A percentile compares a stretch with the other conserved stretches of the same genome.
These are phyloP conservation scores for Yarrowia alimentaria DNA, from an alignment of 805 yeast species.

Conservation along the genomic window DNA sequence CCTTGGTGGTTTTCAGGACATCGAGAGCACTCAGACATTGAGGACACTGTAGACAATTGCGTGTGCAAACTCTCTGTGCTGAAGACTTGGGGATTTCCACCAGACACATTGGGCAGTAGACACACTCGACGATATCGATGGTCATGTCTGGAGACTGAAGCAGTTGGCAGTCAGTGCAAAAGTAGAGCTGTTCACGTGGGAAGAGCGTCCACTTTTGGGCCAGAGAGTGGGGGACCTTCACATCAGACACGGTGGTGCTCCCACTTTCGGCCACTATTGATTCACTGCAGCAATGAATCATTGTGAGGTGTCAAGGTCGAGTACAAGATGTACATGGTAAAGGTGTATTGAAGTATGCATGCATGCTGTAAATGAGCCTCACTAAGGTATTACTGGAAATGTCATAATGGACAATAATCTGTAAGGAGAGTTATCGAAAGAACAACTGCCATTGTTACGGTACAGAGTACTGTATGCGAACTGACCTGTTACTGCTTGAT, in stretches of 20 bases:
- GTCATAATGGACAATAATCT: no score
- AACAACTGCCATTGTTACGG: no score
- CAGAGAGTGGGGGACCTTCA: constrained; percentile 10
- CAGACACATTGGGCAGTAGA: constrained; percentile 24
- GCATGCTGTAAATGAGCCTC: no score
- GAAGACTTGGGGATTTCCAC: constrained; percentile 24
- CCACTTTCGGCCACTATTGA: constrained; percentile 21
- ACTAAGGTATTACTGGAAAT: no score
- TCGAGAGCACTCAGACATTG: constrained; percentile 18
- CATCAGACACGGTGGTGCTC: constrained; percentile 12
- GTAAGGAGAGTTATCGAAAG: no score
- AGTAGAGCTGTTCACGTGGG: constrained; percentile 9
- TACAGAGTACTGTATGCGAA: no score
- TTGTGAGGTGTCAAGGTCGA: no score
- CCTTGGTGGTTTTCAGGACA: constrained; percentile 11
- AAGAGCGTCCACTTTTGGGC: constrained; percentile 20
- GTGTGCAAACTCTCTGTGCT: constrained; percentile 6
- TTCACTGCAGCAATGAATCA: constrained; percentile 22
- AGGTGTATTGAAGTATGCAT: background rate
- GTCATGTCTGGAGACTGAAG: constrained; percentile 24
- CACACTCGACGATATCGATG: constrained; percentile 7
- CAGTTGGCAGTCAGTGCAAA: constrained; percentile 15
- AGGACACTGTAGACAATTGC: constrained; percentile 25
- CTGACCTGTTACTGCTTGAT: no score
- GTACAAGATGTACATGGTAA: constrained; percentile 2